These are phyloP conservation scores for Aegilops tauschii DNA, from an alignment of 176 grass and related monocot species.

Conservation along the genomic window DNA sequence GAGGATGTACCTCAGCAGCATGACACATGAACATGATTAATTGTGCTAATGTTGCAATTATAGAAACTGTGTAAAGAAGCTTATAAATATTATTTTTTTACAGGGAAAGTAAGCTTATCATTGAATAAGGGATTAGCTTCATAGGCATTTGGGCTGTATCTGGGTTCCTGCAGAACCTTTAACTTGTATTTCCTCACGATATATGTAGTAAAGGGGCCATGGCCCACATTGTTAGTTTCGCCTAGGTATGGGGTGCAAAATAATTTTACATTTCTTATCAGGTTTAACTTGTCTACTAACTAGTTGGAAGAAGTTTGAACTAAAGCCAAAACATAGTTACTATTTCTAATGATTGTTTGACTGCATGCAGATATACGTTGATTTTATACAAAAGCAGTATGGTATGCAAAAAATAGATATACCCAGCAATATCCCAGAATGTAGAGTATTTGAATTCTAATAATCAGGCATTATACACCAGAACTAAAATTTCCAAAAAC, in stretches of 20 bases:
- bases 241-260: not conserved
- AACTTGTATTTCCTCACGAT: not conserved
- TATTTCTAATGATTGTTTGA: not conserved
- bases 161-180: not conserved
- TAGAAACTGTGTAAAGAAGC: not conserved
- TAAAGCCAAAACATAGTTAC: not conserved
- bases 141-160: not conserved
- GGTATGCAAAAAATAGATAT: not conserved
- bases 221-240: not conserved
- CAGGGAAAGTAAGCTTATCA: not conserved
- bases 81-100: not conserved
- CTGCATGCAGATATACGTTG: not conserved
- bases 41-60: not conserved
- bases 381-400: not conserved
- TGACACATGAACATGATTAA: not conserved
- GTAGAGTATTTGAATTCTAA: not conserved
- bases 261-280: not conserved
- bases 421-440: not conserved
- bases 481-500: not conserved
- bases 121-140: not conserved
- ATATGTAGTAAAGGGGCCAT: not conserved
- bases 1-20: not conserved
- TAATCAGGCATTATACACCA: not conserved
- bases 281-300: not conserved
- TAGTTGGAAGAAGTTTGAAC: not conserved